phyloP scores from a whole-genome alignment of 345 rosid species.

The Arabidopsis thaliana region DNA sequence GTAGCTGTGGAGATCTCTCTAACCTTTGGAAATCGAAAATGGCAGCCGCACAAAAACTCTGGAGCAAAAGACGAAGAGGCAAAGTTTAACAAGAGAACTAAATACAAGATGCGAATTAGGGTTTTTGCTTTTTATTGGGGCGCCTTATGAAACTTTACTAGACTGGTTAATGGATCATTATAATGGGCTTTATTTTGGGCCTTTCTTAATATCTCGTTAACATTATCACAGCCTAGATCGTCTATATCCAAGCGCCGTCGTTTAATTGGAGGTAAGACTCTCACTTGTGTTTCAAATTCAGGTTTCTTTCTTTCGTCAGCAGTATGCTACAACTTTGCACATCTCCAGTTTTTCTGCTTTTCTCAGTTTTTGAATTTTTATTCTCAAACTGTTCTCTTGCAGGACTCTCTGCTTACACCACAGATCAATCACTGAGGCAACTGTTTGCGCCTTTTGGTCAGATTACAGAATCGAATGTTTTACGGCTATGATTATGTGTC shows the following conservation, averaged over 20 bases:
- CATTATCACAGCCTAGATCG: not conserved
- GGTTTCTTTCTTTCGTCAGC: slow-evolving; percentile 50
- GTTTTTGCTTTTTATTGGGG: slow-evolving; percentile 33
- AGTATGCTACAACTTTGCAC: slow-evolving; percentile 43
- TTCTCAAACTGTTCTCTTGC: not conserved
- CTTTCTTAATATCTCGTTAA: not conserved
- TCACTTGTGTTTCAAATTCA: not conserved
- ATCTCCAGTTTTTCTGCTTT: not conserved
- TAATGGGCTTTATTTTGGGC: not conserved
- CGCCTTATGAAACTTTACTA: not conserved
- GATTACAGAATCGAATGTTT: slow-evolving; percentile 41
- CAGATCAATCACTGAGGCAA: slow-evolving; percentile 49
- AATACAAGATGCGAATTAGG: slow-evolving; percentile 19
- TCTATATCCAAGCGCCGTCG: not conserved
- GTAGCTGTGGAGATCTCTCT: not conserved
- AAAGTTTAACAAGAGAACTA: slow-evolving; percentile 22
- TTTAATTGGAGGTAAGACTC: not conserved
- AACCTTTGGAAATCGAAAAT: slow-evolving; percentile 30
- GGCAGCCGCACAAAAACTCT: slow-evolving; percentile 32
- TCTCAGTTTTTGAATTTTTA: not conserved
- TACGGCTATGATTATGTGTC: not conserved
- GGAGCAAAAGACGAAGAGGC: not conserved
- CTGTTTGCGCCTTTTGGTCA: slow-evolving; percentile 67
- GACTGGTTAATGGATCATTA: not conserved
- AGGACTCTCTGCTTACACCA: slow-evolving; percentile 67